Conservation (phyloP, 75 land plant species). For the Cunninghamia lanceolata region DNA sequence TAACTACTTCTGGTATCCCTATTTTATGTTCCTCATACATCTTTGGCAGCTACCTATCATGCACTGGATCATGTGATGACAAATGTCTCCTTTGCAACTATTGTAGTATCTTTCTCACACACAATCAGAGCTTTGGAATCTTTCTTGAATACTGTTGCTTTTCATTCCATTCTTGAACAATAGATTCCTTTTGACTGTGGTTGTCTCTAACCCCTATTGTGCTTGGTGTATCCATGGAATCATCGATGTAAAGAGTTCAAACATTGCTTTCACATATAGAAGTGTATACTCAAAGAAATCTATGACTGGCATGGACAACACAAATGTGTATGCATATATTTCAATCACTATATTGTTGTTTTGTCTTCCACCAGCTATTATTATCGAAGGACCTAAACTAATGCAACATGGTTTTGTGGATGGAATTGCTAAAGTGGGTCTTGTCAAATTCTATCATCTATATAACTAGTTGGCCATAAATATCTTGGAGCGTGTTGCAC, state of each 20-base stretch:
- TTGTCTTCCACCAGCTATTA: slow-evolving; percentile 86
- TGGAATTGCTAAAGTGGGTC: no score
- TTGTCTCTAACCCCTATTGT: slow-evolving; percentile 90
- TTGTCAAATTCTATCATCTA: slow-evolving; percentile 85
- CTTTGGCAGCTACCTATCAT: slow-evolving; percentile 94
- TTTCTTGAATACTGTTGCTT: slow-evolving; percentile 97
- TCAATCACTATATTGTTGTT: slow-evolving; percentile 83
- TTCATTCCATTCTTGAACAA: slow-evolving; percentile 91
- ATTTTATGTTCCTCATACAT: slow-evolving; percentile 92
- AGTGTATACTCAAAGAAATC: no score
- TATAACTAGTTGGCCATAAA: slow-evolving; percentile 98
- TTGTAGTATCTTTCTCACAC: no score
- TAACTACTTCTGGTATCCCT: slow-evolving; percentile 96
- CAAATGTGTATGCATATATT: no score
- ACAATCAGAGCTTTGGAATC: slow-evolving; percentile 98
- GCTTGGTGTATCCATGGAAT: no score
- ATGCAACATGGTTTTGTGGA: slow-evolving; percentile 77
- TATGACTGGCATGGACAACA: no score
- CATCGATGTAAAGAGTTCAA: no score
- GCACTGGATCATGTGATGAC: no score
- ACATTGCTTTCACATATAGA: no score
- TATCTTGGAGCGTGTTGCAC: no score
- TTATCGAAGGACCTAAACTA: no score
- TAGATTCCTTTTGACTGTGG: slow-evolving; percentile 80
- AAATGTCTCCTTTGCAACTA: no score